Percentiles rank a stretch among this genome's conserved stretches.
Conservation (phyloP, 2,329 filamentous ascomycete genomes). For the Penicillium glabrum region DNA sequence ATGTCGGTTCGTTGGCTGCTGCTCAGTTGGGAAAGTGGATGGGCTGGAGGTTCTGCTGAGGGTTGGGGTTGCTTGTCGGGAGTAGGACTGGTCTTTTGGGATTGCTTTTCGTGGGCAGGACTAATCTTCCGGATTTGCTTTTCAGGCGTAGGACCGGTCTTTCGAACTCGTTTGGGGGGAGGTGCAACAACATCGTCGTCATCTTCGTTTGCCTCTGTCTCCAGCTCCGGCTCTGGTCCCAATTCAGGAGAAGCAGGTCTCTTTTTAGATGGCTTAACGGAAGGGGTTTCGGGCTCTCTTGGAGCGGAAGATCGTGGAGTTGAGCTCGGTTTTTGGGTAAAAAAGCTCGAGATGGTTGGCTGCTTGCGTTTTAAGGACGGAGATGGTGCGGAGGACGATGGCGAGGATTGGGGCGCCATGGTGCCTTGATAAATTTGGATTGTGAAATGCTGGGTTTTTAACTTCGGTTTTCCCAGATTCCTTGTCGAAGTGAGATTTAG, state of each 20-base stretch:
- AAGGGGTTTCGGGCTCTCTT: slow-evolving; percentile 6
- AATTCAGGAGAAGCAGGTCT: slow-evolving; percentile 7
- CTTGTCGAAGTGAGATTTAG: background rate
- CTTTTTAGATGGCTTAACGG: slow-evolving; percentile 9
- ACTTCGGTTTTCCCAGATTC: background rate
- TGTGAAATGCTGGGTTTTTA: background rate
- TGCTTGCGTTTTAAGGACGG: slow-evolving; percentile 49
- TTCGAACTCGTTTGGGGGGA: slow-evolving; percentile 42
- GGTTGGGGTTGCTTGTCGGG: slow-evolving; percentile 8
- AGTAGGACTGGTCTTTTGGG: slow-evolving; percentile 20
- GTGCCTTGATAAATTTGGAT: background rate
- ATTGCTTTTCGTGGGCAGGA: slow-evolving; percentile 8
- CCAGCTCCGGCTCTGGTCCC: background rate
- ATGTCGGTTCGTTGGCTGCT: slow-evolving; percentile 55
- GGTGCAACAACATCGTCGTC: slow-evolving; percentile 41
- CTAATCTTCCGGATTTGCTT: slow-evolving; percentile 22
- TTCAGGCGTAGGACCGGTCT: slow-evolving; percentile 20
- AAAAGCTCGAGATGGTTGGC: slow-evolving; percentile 83
- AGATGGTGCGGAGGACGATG: slow-evolving; percentile 32
- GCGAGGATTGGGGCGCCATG: slow-evolving; percentile 38
- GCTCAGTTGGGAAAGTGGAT: slow-evolving; percentile 32
- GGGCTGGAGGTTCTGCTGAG: background rate
- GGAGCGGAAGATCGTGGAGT: slow-evolving; percentile 15
- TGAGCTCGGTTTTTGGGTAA: slow-evolving; percentile 58
- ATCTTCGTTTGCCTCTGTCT: slow-evolving; percentile 27